Evolutionary conservation across 1,139 yeast genomes (phyloP).

Genomic region (Taiozyma sp.): DNA sequence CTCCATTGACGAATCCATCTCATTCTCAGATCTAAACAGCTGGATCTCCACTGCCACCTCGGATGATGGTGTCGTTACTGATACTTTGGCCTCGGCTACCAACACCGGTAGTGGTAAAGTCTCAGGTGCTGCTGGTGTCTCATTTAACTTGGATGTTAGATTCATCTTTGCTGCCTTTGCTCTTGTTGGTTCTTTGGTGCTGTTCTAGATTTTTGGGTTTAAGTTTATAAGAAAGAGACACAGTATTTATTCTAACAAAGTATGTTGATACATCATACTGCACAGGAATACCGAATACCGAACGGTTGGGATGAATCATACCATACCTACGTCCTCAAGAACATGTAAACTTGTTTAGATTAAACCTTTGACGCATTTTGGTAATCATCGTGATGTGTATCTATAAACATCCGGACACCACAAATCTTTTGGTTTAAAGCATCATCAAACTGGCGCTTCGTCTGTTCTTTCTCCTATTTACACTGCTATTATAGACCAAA

Average conservation of each 20-base stretch:
- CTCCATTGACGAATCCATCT: constrained; percentile 34
- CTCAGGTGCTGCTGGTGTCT: constrained; percentile 6
- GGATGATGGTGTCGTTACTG: constrained; percentile 14
- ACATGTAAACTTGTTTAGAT: too few relatives aligned
- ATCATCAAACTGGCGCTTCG: not conserved
- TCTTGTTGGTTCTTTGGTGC: constrained; percentile 9
- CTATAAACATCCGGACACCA: constrained; percentile 1
- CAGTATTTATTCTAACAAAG: too few relatives aligned
- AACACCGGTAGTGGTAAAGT: constrained; percentile 23
- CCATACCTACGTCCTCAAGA: too few relatives aligned
- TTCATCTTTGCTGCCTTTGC: constrained; percentile 17
- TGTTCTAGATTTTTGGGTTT: constrained; percentile 1
- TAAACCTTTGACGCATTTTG: too few relatives aligned
- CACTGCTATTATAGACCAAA: not conserved
- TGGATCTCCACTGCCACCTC: constrained; percentile 19
- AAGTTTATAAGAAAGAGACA: not conserved
- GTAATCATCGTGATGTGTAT: too few relatives aligned
- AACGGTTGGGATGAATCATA: too few relatives aligned
- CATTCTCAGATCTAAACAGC: constrained; percentile 22
- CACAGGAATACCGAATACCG: too few relatives aligned
- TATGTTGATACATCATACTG: too few relatives aligned
- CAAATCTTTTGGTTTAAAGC: not conserved
- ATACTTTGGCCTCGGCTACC: constrained; percentile 20
- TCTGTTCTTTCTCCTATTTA: not conserved
- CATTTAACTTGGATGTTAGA: constrained; percentile 16